Conservation (phyloP, 805 yeast species). For the Kodamaea sagamina region DNA sequence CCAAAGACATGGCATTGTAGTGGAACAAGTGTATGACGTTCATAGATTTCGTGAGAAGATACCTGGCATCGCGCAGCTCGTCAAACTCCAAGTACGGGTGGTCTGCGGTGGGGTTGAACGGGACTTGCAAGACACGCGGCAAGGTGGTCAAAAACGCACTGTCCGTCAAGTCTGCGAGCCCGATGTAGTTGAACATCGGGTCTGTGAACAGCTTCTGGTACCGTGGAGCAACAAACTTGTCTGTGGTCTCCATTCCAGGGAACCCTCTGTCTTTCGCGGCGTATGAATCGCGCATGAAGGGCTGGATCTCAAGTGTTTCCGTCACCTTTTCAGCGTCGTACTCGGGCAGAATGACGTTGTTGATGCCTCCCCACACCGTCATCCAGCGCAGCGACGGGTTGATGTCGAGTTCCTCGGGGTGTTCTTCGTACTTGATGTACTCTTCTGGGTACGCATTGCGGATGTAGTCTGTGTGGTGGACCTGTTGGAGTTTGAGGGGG, state of each 20-base stretch:
- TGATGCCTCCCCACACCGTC: constrained; percentile 41
- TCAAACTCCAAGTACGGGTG: constrained; percentile 34
- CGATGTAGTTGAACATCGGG: constrained; percentile 34
- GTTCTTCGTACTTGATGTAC: constrained; percentile 31
- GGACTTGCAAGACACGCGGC: constrained; percentile 42
- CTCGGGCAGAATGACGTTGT: constrained; percentile 19
- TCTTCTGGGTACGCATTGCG: constrained; percentile 41
- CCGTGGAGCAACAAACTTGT: constrained; percentile 17
- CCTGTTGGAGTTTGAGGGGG: constrained; percentile 22
- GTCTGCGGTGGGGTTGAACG: constrained; percentile 44
- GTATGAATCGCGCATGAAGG: constrained; percentile 2
- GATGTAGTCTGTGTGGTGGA: constrained; percentile 39
- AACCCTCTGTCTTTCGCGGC: neutral
- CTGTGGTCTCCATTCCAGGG: constrained; percentile 2
- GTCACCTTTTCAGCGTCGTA: constrained; percentile 6
- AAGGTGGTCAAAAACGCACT: constrained; percentile 43
- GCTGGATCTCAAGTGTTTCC: constrained; percentile 5
- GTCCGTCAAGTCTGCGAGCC: constrained; percentile 41
- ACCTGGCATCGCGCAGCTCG: constrained; percentile 31
- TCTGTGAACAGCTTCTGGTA: constrained; percentile 24
- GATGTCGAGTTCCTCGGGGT: constrained; percentile 36
- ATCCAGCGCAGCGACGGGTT: constrained; percentile 42
- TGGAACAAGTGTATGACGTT: constrained; percentile 40
- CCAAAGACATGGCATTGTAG: constrained; percentile 47
- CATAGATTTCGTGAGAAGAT: constrained; percentile 31